These are phyloP conservation scores for Misopates orontium DNA, from an alignment of 257 asterid genomes.

Conservation along the genomic window DNA sequence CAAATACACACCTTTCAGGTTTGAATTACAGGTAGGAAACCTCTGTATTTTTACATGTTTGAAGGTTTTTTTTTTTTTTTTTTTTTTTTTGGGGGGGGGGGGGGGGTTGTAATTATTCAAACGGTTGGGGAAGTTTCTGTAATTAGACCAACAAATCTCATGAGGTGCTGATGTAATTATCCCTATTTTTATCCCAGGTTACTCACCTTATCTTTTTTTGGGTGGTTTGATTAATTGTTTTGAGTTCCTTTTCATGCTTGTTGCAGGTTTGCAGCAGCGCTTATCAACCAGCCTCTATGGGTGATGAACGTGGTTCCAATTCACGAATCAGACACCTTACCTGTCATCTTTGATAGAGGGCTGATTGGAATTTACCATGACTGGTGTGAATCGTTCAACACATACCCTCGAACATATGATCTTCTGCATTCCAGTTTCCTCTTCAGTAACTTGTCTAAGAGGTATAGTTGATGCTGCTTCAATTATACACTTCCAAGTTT, in stretches of 20 bases:
- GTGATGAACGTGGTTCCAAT: conserved; percentile 89
- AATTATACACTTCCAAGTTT: not conserved
- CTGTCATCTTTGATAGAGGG: conserved; percentile 83
- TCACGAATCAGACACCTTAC: conserved; percentile 66
- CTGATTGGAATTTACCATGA: conserved; percentile 92
- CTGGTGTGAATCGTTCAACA: conserved; percentile 92
- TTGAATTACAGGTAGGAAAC: too few species aligned
- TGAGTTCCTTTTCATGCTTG: conserved; percentile 5
- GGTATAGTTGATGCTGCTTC: conserved; percentile 42
- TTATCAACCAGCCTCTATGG: conserved; percentile 64
- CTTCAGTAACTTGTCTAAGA: conserved; percentile 60
- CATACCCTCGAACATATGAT: conserved; percentile 91
- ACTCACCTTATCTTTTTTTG: not conserved
- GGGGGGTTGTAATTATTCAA: too few species aligned
- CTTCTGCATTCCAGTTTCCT: conserved; percentile 89
- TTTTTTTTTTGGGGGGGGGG: too few species aligned
- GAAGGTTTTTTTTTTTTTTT: too few species aligned
- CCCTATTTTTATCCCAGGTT: not conserved
- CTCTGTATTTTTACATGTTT: too few species aligned
- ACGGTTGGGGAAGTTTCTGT: too few species aligned
- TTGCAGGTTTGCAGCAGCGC: conserved; percentile 87
- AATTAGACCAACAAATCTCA: too few species aligned
- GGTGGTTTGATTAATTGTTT: conserved; percentile 2
- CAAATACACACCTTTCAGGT: too few species aligned
- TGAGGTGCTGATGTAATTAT: too few species aligned